These are phyloP conservation scores for Wickerhamiella kazuoi DNA, from an alignment of 805 yeast species.

Conservation along the genomic window DNA sequence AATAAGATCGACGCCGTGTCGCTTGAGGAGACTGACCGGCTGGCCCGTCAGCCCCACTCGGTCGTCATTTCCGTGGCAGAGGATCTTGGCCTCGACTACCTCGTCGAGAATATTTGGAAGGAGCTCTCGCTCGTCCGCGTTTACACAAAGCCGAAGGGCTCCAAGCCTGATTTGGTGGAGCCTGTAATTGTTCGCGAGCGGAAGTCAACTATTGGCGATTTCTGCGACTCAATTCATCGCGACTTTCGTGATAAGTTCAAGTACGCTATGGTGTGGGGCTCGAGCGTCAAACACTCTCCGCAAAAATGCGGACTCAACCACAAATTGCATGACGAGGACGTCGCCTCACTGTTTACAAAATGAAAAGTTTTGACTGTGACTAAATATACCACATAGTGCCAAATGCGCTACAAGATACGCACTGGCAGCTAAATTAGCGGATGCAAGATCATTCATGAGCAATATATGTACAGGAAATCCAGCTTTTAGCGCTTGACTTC, in stretches of 20 bases:
- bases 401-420: too few relatives aligned
- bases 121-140: slow-evolving; percentile 62
- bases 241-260: slow-evolving; percentile 85
- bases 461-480: not conserved
- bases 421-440: not conserved
- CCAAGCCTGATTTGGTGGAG: slow-evolving; percentile 61
- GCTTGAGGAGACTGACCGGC: slow-evolving; percentile 77
- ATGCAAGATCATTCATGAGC: not conserved
- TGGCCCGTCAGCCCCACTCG: slow-evolving; percentile 85
- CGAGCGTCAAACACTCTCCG: slow-evolving; percentile 81
- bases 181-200: slow-evolving; percentile 73
- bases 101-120: slow-evolving; percentile 86
- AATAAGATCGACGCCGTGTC: slow-evolving; percentile 93
- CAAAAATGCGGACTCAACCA: slow-evolving; percentile 89
- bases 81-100: slow-evolving; percentile 71
- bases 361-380: slow-evolving; percentile 14
- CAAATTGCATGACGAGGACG: slow-evolving; percentile 79
- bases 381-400: too few relatives aligned
- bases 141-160: slow-evolving; percentile 73
- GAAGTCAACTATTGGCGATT: slow-evolving; percentile 65
- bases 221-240: slow-evolving; percentile 82
- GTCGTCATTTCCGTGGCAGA: slow-evolving; percentile 86
- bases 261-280: slow-evolving; percentile 93
- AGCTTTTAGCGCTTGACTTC: slow-evolving; percentile 22
- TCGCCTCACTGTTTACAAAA: slow-evolving; percentile 76